Evolutionary conservation across 2,329 filamentous ascomycete genomes (phyloP).

Genomic region (Penicillium freii): DNA sequence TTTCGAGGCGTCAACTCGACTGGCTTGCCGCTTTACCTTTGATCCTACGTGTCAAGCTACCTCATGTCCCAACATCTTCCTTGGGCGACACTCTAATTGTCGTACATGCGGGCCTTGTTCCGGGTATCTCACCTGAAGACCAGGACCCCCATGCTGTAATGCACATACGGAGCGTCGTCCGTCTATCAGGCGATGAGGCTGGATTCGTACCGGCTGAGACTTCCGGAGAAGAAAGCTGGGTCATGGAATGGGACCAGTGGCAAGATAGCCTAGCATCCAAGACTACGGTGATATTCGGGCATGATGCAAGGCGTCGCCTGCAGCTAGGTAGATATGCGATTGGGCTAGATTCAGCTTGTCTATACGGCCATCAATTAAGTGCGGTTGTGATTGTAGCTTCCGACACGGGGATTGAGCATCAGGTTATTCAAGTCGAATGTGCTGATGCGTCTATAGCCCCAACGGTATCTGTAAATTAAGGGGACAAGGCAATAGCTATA

Average conservation of each 20-base stretch:
- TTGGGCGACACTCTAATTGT: constrained; percentile 17
- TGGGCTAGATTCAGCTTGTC: constrained; percentile 23
- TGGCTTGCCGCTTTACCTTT: constrained; percentile 24
- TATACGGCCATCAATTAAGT: constrained; percentile 23
- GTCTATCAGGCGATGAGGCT: neutral
- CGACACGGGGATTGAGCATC: constrained; percentile 5
- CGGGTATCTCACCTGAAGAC: constrained; percentile 15
- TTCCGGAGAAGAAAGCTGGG: constrained; percentile 22
- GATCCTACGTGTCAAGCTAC: constrained; percentile 20
- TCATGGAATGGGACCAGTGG: constrained; percentile 22
- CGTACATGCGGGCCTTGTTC: constrained; percentile 23
- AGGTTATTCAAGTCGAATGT: constrained; percentile 20
- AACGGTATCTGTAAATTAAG: neutral
- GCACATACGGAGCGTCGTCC: constrained; percentile 20
- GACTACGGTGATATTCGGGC: constrained; percentile 24
- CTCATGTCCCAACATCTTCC: constrained; percentile 1
- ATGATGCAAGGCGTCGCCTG: constrained; percentile 26
- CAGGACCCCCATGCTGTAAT: constrained; percentile 21
- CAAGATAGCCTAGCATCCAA: constrained; percentile 17
- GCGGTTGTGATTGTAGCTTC: constrained; percentile 17
- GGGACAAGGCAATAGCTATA: neutral
- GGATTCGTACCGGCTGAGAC: constrained; percentile 8
- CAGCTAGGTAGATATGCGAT: constrained; percentile 21
- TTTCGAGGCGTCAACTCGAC: constrained; percentile 15
- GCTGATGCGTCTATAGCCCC: constrained; percentile 15